These are phyloP conservation scores for Amanita muscaria DNA, from an alignment of 768 basidiomycete species.

Conservation along the genomic window DNA sequence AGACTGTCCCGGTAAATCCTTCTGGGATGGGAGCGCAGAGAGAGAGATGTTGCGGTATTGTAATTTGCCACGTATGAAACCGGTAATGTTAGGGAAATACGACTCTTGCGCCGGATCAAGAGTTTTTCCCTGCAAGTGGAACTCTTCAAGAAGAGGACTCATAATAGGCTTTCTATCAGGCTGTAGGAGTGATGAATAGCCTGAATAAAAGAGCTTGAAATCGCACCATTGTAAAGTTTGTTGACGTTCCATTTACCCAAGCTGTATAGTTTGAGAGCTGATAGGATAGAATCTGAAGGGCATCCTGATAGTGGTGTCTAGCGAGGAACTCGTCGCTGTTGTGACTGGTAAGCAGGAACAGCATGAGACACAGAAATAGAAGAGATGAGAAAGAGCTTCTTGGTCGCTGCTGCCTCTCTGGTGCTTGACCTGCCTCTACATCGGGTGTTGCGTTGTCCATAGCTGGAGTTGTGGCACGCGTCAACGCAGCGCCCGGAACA, in stretches of 20 bases:
- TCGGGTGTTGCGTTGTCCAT: slow-evolving; percentile 25
- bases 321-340: slow-evolving; percentile 59
- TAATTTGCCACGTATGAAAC: slow-evolving; percentile 61
- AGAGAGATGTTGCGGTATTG: slow-evolving; percentile 58
- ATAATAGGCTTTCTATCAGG: slow-evolving; percentile 36
- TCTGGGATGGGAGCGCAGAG: slow-evolving; percentile 23
- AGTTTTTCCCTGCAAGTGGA: slow-evolving; percentile 34
- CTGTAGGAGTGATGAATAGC: slow-evolving; percentile 23
- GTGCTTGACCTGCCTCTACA: slow-evolving; percentile 30
- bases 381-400: slow-evolving; percentile 65
- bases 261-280: slow-evolving; percentile 67
- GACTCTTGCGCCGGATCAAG: slow-evolving; percentile 41
- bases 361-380: slow-evolving; percentile 62
- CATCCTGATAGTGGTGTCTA: slow-evolving; percentile 57
- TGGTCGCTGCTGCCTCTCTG: slow-evolving; percentile 20
- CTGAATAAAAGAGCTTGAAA: slow-evolving; percentile 1
- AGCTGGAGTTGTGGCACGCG: slow-evolving; percentile 10
- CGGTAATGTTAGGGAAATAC: slow-evolving; percentile 71
- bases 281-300: slow-evolving; percentile 46
- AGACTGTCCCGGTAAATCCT: neutral
- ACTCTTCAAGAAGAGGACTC: slow-evolving; percentile 37
- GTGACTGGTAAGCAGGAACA: slow-evolving; percentile 75
- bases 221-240: slow-evolving; percentile 60
- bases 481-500: slow-evolving; percentile 5
- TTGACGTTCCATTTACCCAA: slow-evolving; percentile 60